Evolutionary conservation across 1,284 basidiomycete species (phyloP).

Genomic region (Fistulinella cinereoalba): DNA sequence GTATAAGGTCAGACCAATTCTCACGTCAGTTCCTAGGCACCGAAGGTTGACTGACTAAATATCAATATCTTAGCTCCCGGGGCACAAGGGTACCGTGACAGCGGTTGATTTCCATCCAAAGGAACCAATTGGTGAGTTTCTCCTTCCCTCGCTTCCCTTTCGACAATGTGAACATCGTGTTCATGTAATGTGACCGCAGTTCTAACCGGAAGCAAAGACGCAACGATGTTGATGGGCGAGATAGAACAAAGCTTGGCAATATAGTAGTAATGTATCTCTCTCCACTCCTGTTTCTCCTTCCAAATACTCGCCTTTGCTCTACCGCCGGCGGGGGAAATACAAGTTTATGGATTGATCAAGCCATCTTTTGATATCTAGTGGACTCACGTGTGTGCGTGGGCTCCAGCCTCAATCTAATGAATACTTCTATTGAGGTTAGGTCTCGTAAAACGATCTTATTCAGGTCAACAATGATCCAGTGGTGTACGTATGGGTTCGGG

Average conservation of each 20-base stretch:
- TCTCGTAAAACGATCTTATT: too few relatives aligned
- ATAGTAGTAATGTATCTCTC: conserved; percentile 9
- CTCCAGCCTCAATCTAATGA: too few relatives aligned
- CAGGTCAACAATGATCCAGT: too few relatives aligned
- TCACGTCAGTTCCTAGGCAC: too few relatives aligned
- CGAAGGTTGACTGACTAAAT: too few relatives aligned
- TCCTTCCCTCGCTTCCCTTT: background rate
- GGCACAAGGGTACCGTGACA: conserved; percentile 92
- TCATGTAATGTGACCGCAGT: conserved; percentile 41
- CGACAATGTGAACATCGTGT: background rate
- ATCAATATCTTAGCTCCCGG: conserved; percentile 62
- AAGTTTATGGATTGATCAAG: too few relatives aligned
- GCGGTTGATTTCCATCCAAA: conserved; percentile 88
- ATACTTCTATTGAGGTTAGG: too few relatives aligned
- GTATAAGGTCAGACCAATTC: conserved; percentile 64
- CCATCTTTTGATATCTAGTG: too few relatives aligned
- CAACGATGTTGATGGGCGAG: conserved; percentile 86
- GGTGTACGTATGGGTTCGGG: too few relatives aligned
- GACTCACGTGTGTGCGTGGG: too few relatives aligned
- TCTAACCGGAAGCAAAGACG: conserved; percentile 85
- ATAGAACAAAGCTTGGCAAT: conserved; percentile 52
- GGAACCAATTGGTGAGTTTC: conserved; percentile 79
- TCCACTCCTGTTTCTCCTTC: background rate
- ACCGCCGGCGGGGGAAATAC: too few relatives aligned
- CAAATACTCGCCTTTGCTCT: too few relatives aligned